Evolutionary conservation across 148 eudicot genomes (phyloP).

Genomic region (Fagopyrum esculentum): DNA sequence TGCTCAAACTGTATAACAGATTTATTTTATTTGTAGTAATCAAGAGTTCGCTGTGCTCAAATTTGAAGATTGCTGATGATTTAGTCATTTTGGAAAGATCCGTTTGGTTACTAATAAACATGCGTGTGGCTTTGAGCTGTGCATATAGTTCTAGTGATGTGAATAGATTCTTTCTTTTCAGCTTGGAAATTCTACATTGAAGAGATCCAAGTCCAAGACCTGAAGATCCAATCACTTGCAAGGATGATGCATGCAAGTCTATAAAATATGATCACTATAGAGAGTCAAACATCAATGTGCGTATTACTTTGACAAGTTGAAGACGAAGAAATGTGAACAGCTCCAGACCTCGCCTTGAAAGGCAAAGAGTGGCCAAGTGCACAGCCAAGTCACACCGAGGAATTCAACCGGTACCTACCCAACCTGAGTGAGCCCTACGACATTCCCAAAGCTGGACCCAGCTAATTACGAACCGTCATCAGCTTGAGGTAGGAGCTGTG

Average conservation of each 20-base stretch:
- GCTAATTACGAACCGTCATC: conserved; percentile 22
- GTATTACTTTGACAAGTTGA: not conserved
- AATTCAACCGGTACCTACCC: conserved; percentile 71
- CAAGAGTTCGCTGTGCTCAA: not conserved
- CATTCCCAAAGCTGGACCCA: conserved; percentile 96
- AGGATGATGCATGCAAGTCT: no score
- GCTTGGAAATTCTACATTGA: not conserved
- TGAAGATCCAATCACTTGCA: no score
- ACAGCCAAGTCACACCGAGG: conserved; percentile 75
- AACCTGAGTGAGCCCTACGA: conserved; percentile 87
- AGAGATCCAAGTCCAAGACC: no score
- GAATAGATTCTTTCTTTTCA: not conserved
- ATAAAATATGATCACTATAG: not conserved
- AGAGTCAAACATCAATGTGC: not conserved
- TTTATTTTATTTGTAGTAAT: not conserved
- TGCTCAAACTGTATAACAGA: no score
- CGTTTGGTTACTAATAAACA: no score
- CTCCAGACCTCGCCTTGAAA: conserved; percentile 22
- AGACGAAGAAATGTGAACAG: not conserved
- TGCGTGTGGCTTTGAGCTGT: not conserved
- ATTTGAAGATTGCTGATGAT: not conserved
- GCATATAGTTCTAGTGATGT: not conserved
- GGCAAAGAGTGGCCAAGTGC: conserved; percentile 47
- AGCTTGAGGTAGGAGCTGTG: no score
- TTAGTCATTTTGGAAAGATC: no score